These are phyloP conservation scores for Tilletia walkeri DNA, from an alignment of 1,284 basidiomycete genomes.

Conservation along the genomic window DNA sequence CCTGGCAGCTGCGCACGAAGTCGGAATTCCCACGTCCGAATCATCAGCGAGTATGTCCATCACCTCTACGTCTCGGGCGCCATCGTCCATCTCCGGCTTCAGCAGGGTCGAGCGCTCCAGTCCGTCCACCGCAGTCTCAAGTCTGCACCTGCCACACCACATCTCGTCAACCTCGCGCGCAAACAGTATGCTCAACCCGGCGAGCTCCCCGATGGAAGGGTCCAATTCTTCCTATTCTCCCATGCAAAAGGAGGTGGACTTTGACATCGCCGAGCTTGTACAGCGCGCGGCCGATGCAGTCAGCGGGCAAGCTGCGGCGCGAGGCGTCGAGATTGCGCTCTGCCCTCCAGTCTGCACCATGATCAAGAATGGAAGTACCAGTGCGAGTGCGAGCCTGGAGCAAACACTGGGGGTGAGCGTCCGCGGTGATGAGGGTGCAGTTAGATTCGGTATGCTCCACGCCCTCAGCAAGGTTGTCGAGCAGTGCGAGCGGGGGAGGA, in stretches of 20 bases:
- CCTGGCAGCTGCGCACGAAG: no score
- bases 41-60: not conserved
- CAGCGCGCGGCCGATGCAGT: slow-evolving; percentile 41
- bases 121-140: not conserved
- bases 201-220: not conserved
- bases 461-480: slow-evolving; percentile 11
- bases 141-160: not conserved
- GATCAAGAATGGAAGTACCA: not conserved
- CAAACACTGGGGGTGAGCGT: not conserved
- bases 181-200: not conserved
- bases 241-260: slow-evolving; percentile 13
- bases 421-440: slow-evolving; percentile 20
- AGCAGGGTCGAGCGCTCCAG: not conserved
- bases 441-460: slow-evolving; percentile 12
- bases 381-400: not conserved
- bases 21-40: not conserved
- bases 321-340: slow-evolving; percentile 38
- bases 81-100: not conserved
- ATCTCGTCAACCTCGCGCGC: not conserved
- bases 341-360: slow-evolving; percentile 5
- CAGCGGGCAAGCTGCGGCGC: slow-evolving; percentile 35
- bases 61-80: not conserved
- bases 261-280: slow-evolving; percentile 33
- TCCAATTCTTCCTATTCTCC: no score
- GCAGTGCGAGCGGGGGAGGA: not conserved